Base-by-base conservation (phyloP, 1,284 basidiomycete species). In the Abortiporus biennis region DNA sequence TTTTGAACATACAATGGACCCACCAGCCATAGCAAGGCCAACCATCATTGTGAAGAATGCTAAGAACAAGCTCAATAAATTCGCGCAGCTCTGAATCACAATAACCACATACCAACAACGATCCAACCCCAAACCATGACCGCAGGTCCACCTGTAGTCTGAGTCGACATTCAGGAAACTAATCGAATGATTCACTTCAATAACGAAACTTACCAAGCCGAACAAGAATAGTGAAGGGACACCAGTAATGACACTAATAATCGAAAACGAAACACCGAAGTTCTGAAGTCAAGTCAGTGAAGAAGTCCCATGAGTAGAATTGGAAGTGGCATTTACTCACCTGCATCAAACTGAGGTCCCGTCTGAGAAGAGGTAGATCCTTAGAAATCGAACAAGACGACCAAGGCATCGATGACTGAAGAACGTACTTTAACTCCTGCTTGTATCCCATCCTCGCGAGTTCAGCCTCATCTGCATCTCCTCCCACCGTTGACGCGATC, bases 91-190 rank as follows among this genome's bases (percentile, higher is more conserved):
- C 11, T 19, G n/a, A 11, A 15, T 6, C 6, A n/a, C n/a, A n/a
- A n/a, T n/a, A n/a, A n/a, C 15, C 12, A 49, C 59, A 34, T 38
- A 59, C 59, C 65, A 24, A 83, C 80, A 25, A 84, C 68, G 3
- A 85, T 59, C 76, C 79, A 87, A 15, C 83, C 82, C 78, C 78
- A 83, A 0, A 80, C 77, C 80, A 84, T 85, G 2, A 83, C 79
- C 1, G 68, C 81, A 0, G 81, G 82, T 4, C 84, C 84, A 25
- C 84, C 84, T 0, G 81, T 85, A 37, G 74, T 80, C 75, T 80
- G 37, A 32, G 37, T 42, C 13, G 40, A 29, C 4, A 47, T 48
- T n/a, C n/a, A n/a, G n/a, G n/a, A n/a, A n/a, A n/a, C n/a, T n/a
- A n/a, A n/a, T n/a, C n/a, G n/a, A n/a, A n/a, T n/a, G n/a, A n/a